A percentile compares a stretch with the other conserved stretches of the same genome.
Evolutionary conservation across 2,329 filamentous ascomycete species (phyloP).

Genomic region (Colletotrichum musae): DNA sequence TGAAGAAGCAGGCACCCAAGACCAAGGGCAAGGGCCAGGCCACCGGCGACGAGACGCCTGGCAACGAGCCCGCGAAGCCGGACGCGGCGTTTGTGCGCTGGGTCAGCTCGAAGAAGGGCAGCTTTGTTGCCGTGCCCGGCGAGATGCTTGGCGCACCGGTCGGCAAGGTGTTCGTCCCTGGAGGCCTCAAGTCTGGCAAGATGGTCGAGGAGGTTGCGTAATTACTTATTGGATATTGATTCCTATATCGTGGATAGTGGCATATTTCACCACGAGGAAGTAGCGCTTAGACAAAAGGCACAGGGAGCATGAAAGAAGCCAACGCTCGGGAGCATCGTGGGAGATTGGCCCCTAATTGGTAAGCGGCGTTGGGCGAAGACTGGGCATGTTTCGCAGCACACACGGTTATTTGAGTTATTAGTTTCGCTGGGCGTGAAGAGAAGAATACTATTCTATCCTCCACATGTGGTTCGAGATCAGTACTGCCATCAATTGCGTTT

Average conservation of each 20-base stretch:
- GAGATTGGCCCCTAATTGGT: background rate
- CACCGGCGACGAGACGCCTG: constrained; percentile 64
- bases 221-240: background rate
- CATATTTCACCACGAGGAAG: background rate
- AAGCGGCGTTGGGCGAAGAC: constrained; percentile 18
- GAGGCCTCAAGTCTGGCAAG: constrained; percentile 56
- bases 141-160: constrained; percentile 77
- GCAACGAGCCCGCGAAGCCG: constrained; percentile 63
- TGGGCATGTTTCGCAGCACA: constrained; percentile 10
- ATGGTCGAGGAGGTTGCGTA: constrained; percentile 70
- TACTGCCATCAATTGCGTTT: too few relatives aligned
- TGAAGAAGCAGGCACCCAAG: constrained; percentile 89
- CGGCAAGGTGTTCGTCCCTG: constrained; percentile 69
- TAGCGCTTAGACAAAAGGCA: background rate
- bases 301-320: background rate
- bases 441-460: background rate
- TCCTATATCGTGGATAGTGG: background rate
- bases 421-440: background rate
- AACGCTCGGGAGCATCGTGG: background rate
- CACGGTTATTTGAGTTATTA: constrained; percentile 5
- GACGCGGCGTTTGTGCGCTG: constrained; percentile 78
- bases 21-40: constrained; percentile 68
- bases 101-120: constrained; percentile 77
- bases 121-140: constrained; percentile 73
- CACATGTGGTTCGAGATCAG: background rate